Percentiles rank a stretch among this genome's conserved stretches.
Conservation (phyloP, 202 grass and related monocot genomes). For the Carex sylvatica region DNA sequence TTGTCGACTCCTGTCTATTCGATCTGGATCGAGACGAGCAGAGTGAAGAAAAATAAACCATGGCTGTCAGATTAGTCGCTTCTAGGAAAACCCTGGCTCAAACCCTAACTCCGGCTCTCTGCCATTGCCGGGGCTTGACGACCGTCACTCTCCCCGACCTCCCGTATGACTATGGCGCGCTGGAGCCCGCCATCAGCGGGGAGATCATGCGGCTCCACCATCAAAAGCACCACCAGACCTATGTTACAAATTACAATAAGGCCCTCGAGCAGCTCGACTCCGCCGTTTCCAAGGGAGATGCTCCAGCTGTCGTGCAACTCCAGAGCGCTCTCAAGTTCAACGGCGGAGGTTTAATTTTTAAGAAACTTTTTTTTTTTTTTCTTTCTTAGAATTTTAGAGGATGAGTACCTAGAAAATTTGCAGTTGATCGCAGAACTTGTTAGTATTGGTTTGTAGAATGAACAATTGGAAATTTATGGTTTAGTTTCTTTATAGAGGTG, state of each 20-base stretch:
- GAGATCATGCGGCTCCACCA: slow-evolving; percentile 98
- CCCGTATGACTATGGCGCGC: slow-evolving; percentile 84
- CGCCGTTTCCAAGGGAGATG: slow-evolving; percentile 72
- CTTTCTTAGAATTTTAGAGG: neutral
- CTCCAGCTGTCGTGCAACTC: slow-evolving; percentile 54
- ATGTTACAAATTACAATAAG: slow-evolving; percentile 98
- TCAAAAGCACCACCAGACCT: slow-evolving; percentile 95
- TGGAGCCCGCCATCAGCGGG: slow-evolving; percentile 84
- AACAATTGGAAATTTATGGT: neutral
- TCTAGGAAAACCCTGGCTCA: slow-evolving; percentile 48
- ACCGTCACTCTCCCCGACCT: slow-evolving; percentile 75
- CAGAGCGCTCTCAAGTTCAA: slow-evolving; percentile 99
- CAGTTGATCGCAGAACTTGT: neutral
- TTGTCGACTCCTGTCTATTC: neutral
- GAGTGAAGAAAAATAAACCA: neutral
- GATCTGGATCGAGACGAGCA: neutral
- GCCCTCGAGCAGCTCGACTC: slow-evolving; percentile 91
- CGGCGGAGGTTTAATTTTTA: slow-evolving; percentile 63
- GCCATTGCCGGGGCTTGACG: slow-evolving; percentile 36
- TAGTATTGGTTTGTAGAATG: neutral
- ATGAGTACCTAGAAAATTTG: neutral
- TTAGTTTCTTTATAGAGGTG: neutral
- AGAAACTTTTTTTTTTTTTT: neutral
- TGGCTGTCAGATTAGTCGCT: slow-evolving; percentile 60
- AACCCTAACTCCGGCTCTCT: slow-evolving; percentile 19